Percentiles rank a stretch among this genome's conserved stretches.
Evolutionary conservation across 495 filamentous ascomycete species (phyloP).

Genomic region (Aspergillus baeticus): DNA sequence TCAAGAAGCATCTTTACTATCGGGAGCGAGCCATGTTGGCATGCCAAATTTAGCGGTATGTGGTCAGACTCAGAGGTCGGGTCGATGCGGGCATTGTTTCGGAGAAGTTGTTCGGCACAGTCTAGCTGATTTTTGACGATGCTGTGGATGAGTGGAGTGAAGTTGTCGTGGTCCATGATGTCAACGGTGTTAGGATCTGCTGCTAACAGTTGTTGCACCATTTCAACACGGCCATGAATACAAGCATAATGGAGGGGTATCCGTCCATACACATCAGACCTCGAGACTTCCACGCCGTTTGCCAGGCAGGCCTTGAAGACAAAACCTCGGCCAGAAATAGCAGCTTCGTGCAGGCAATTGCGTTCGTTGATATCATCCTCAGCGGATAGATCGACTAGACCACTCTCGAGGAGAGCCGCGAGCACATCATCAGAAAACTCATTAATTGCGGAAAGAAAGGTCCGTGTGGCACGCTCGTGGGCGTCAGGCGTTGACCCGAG

Average conservation of each 20-base stretch:
- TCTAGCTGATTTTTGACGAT: constrained; percentile 80
- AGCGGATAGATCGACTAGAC: constrained; percentile 78
- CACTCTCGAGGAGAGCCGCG: constrained; percentile 71
- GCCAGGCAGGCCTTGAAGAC: constrained; percentile 73
- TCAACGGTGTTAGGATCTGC: constrained; percentile 68
- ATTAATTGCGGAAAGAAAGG: constrained; percentile 83
- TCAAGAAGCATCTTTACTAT: constrained; percentile 84
- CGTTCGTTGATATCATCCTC: constrained; percentile 97
- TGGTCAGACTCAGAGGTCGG: constrained; percentile 83
- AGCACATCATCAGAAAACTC: constrained; percentile 80
- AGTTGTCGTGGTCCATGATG: constrained; percentile 91
- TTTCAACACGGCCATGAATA: constrained; percentile 85
- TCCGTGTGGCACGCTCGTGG: constrained; percentile 74
- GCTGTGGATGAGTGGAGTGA: constrained; percentile 90
- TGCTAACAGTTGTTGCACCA: constrained; percentile 71
- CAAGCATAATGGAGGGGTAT: constrained; percentile 95
- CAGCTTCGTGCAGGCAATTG: constrained; percentile 92
- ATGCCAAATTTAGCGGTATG: constrained; percentile 90
- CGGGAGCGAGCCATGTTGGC: constrained; percentile 79
- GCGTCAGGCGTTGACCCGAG: constrained; percentile 55
- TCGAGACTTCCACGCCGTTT: constrained; percentile 68
- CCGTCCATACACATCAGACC: constrained; percentile 88
- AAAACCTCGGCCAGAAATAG: constrained; percentile 79
- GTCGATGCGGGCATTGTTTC: constrained; percentile 72
- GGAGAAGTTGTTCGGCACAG: constrained; percentile 75